Evolutionary conservation across 257 asterid genomes (phyloP).

Genomic region (Solanum peruvianum): DNA sequence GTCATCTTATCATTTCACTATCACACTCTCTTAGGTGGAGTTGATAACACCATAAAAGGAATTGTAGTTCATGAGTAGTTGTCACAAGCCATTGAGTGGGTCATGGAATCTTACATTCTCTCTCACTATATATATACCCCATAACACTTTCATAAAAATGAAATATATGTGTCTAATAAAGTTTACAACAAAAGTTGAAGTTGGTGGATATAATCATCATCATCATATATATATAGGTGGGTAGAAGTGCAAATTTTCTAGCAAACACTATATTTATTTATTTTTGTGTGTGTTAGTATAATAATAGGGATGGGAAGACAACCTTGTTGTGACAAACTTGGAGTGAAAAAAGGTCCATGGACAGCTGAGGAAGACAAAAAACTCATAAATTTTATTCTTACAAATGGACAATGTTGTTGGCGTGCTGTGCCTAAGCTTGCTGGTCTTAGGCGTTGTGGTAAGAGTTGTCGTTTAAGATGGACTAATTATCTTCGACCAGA

Average conservation of each 20-base stretch:
- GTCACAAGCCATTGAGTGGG: conserved; percentile 62
- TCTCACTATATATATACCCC: background rate
- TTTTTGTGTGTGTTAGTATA: background rate
- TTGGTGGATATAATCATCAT: conserved; percentile 8
- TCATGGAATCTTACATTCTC: conserved; percentile 19
- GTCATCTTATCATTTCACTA: conserved; percentile 52
- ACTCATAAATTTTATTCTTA: conserved; percentile 63
- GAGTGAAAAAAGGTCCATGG: conserved; percentile 99
- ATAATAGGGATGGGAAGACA: conserved; percentile 62
- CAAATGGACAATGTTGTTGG: conserved; percentile 98
- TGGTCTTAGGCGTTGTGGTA: conserved; percentile 96
- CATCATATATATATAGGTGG: conserved; percentile 66
- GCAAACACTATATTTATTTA: background rate
- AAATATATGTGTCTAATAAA: background rate
- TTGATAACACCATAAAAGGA: conserved; percentile 36
- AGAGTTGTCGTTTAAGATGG: conserved; percentile 96
- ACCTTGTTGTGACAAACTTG: conserved; percentile 94
- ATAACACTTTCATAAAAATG: background rate
- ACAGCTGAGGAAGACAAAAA: conserved; percentile 94
- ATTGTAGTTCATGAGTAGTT: conserved; percentile 50
- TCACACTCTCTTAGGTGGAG: conserved; percentile 25
- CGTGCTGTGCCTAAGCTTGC: conserved; percentile 95
- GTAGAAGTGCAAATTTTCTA: conserved; percentile 26
- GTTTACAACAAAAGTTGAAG: conserved; percentile 6
- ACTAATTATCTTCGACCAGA: conserved; percentile 97